Evolutionary conservation across 2,329 filamentous ascomycete genomes (phyloP), one percentile per base, ranked within the genome.

Genomic region (Cladophialophora bantiana): DNA sequence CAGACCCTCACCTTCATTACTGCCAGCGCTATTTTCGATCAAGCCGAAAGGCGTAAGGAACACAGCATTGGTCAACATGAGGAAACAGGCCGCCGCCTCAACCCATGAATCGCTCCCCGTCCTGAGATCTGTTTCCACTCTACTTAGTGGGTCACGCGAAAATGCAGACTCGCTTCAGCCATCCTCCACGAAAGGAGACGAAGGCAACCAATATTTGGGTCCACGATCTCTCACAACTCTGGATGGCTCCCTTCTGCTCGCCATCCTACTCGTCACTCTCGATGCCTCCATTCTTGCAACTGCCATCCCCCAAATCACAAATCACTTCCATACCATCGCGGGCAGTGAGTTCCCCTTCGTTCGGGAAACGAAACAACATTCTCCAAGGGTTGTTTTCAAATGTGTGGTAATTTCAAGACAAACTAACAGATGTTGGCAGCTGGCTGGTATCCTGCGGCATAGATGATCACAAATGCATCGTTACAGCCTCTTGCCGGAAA

Each of bases 401-500:
- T 50, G 20, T 4, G 45, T 7, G 15, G 4, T 18, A 13, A 12
- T 50, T 20, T 50, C 20, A 7, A 50, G 45, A 26, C 20, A 26
- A 12, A 20, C 45, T 50, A 31, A 50, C 45, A 50, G 20, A 26
- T 12, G 9, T 50, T 26, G 45, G 20, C 45, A 50, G 45, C 80
- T 3, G 74, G 74, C 20, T 82, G 80, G 80, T 78, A 77, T 60
- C 62, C 54, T 12, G 68, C 73, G 3, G 74, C 79, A 1, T 84
- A 81, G 72, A 77, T 82, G 66, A 74, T 85, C 61, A 82, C 80
- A 0, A 69, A 77, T 20, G 77, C 77, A 7, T 74, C 78, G 1
- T 81, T 83, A 59, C 79, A 84, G 62, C 77, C 81, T 1, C 74
- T 77, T 0, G 80, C 78, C 69, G 84, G 84, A 3, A 81, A 82